These are phyloP conservation scores for Cyphellophora attinorum DNA, from an alignment of 2,329 filamentous ascomycete genomes.

Conservation along the genomic window DNA sequence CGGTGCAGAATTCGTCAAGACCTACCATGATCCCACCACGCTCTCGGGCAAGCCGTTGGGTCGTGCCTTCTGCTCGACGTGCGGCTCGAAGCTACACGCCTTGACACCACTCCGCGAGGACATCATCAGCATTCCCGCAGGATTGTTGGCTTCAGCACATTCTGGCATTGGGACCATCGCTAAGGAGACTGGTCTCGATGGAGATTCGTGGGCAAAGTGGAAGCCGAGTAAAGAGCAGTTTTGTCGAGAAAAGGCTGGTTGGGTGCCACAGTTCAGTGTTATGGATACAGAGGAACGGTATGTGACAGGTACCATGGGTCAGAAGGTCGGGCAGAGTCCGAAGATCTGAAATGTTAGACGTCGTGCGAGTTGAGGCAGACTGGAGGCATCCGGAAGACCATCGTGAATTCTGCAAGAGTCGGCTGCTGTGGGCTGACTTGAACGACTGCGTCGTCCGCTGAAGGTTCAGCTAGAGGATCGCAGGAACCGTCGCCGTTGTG, in stretches of 20 bases:
- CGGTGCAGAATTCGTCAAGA: slow-evolving; percentile 5
- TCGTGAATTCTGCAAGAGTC: no score
- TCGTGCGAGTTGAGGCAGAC: no score
- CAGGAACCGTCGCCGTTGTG: no score
- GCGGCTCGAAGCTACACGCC: slow-evolving; percentile 11
- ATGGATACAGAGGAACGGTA: slow-evolving; percentile 2
- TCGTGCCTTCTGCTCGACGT: slow-evolving; percentile 11
- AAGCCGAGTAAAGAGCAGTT: slow-evolving; percentile 12
- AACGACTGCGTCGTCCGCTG: no score
- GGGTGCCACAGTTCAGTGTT: slow-evolving; percentile 8
- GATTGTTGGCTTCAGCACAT: slow-evolving; percentile 4
- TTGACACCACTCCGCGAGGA: slow-evolving; percentile 10
- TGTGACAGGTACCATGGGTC: no score
- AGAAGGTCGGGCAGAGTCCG: no score
- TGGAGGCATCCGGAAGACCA: no score
- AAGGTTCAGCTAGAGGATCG: no score
- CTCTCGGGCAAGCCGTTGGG: slow-evolving; percentile 9
- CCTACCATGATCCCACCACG: slow-evolving; percentile 8
- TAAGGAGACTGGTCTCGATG: background rate
- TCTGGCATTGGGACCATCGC: background rate
- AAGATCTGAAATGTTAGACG: no score
- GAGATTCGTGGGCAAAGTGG: slow-evolving; percentile 4
- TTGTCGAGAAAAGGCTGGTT: slow-evolving; percentile 5
- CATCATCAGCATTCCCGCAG: slow-evolving; percentile 11
- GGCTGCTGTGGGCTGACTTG: no score